Percentiles rank a stretch among this genome's conserved stretches.
Conservation (phyloP, 2,329 filamentous ascomycete genomes). For the Cercospora zeae-maydis region DNA sequence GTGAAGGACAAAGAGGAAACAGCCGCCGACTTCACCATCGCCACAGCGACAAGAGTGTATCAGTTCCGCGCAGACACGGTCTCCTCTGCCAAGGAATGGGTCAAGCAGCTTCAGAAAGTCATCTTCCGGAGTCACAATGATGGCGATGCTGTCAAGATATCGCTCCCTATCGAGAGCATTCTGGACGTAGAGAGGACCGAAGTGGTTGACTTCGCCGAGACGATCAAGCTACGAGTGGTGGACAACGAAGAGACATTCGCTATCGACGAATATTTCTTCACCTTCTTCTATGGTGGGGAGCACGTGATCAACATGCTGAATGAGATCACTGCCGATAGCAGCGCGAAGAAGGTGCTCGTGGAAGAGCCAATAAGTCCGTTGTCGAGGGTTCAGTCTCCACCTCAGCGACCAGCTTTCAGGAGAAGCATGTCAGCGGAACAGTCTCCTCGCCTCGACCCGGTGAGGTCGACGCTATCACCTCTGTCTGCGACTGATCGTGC, state of each 20-base stretch:
- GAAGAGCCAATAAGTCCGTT: conserved; percentile 12
- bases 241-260: conserved; percentile 93
- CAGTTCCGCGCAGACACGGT: conserved; percentile 85
- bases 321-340: conserved; percentile 64
- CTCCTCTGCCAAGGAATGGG: conserved; percentile 91
- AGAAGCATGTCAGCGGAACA: conserved; percentile 15
- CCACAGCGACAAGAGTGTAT: conserved; percentile 78
- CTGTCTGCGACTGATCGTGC: conserved; percentile 36
- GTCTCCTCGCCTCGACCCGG: conserved; percentile 34
- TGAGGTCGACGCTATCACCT: conserved; percentile 46
- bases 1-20: conserved; percentile 59
- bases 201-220: conserved; percentile 87
- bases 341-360: conserved; percentile 30
- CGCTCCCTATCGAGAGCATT: conserved; percentile 79
- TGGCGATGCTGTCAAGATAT: conserved; percentile 95
- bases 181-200: conserved; percentile 90
- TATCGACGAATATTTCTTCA: conserved; percentile 98
- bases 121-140: conserved; percentile 96
- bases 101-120: conserved; percentile 86
- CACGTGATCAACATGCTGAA: conserved; percentile 60
- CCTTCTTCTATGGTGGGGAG: conserved; percentile 84
- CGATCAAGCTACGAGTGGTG: conserved; percentile 86
- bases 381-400: conserved; percentile 4
- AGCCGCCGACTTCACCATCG: conserved; percentile 65
- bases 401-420: background rate